A percentile compares a stretch with the other conserved stretches of the same genome.
phyloP scores from a whole-genome alignment of 2,329 filamentous ascomycete species.

The Fusarium sublunatum region DNA sequence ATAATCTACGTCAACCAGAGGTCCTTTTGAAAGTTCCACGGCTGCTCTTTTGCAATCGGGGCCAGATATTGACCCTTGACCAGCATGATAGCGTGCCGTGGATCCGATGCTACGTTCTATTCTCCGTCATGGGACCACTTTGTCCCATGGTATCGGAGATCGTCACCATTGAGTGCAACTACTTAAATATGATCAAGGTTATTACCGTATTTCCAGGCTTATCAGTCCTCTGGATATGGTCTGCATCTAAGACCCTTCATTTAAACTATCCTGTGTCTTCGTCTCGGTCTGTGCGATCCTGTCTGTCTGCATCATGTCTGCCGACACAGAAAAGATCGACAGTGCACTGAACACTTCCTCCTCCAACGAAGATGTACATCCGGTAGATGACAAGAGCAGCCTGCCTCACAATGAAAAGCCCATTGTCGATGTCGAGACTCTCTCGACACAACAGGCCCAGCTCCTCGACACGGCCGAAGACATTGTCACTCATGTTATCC shows the following conservation, averaged over 20 bases:
- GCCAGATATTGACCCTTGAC: background rate
- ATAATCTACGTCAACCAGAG: background rate
- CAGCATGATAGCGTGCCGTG: conserved; percentile 24
- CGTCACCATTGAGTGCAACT: conserved; percentile 8
- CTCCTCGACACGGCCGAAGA: conserved; percentile 33
- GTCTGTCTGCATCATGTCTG: too few relatives aligned
- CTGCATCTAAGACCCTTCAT: background rate
- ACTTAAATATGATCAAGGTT: too few relatives aligned
- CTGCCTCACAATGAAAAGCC: conserved; percentile 7
- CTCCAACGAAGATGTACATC: conserved; percentile 4
- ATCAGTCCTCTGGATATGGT: too few relatives aligned
- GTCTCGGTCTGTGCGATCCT: too few relatives aligned
- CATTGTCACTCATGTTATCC: conserved; percentile 42
- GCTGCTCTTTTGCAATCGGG: conserved; percentile 1
- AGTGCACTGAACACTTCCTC: background rate
- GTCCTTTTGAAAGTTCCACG: too few relatives aligned
- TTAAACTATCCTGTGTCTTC: background rate
- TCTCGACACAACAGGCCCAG: conserved; percentile 7
- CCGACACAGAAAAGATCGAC: conserved; percentile 10
- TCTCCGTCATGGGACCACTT: background rate
- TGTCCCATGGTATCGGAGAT: background rate
- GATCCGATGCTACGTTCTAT: conserved; percentile 5
- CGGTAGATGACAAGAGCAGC: conserved; percentile 18
- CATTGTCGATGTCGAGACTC: conserved; percentile 9
- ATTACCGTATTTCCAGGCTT: too few relatives aligned